These are phyloP conservation scores for Apiospora rasikravindrae DNA, from an alignment of 2,329 filamentous ascomycete genomes.

Conservation along the genomic window DNA sequence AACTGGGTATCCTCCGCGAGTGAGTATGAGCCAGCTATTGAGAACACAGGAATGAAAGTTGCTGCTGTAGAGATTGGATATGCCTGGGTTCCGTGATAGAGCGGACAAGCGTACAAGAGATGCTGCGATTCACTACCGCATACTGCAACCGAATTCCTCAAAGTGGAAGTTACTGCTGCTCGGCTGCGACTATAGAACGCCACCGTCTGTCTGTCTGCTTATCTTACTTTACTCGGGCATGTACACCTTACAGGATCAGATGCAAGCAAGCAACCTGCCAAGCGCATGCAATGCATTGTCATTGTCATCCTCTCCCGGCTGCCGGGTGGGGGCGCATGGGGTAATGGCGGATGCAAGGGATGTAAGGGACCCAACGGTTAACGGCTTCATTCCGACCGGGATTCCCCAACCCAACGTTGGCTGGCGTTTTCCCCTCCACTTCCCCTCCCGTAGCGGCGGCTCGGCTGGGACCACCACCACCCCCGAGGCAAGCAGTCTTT, in stretches of 20 bases:
- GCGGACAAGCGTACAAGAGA: neutral
- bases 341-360: neutral
- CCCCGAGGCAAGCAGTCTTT: neutral
- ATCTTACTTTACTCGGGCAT: neutral
- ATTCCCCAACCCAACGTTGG: neutral
- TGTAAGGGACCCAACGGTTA: neutral
- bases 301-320: neutral
- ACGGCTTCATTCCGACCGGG: neutral
- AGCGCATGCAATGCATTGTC: neutral
- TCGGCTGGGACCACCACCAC: neutral
- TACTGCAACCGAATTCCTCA: neutral
- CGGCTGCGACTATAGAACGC: neutral
- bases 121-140: neutral
- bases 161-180: neutral
- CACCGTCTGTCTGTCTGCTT: neutral
- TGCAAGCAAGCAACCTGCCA: neutral
- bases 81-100: neutral
- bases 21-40: neutral
- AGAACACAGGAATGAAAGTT: neutral
- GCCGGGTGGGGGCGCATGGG: slow-evolving; percentile 6
- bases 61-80: neutral
- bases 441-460: slow-evolving; percentile 1
- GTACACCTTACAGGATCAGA: slow-evolving; percentile 2
- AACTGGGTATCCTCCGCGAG: neutral
- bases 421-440: neutral